phyloP scores from a whole-genome alignment of 2,329 filamentous ascomycete species.

The Tolypocladium paradoxum region DNA sequence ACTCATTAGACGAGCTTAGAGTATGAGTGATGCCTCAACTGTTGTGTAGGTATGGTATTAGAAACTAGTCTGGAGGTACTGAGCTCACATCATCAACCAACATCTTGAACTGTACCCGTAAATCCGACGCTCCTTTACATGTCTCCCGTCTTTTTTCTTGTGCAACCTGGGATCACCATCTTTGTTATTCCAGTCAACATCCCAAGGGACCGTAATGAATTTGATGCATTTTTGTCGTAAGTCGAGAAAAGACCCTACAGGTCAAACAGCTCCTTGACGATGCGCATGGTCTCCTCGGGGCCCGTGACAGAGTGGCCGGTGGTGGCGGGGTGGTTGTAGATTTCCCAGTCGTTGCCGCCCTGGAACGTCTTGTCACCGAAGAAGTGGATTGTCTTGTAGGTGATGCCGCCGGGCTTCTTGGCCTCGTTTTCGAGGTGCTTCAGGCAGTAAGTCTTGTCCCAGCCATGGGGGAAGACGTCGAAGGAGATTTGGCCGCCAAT shows the following conservation, averaged over 20 bases:
- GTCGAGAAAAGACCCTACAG: slow-evolving; percentile 28
- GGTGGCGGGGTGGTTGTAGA: slow-evolving; percentile 71
- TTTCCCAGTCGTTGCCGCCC: slow-evolving; percentile 94
- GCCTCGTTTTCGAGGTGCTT: slow-evolving; percentile 76
- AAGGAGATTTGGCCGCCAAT: slow-evolving; percentile 98
- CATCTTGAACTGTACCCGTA: not conserved
- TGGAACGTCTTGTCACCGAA: slow-evolving; percentile 91
- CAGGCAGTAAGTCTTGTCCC: slow-evolving; percentile 98
- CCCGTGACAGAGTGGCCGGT: slow-evolving; percentile 74
- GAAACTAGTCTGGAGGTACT: no score
- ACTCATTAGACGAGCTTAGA: not conserved
- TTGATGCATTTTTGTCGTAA: not conserved
- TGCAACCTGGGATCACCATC: not conserved
- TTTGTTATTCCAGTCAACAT: not conserved
- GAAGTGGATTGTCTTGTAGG: slow-evolving; percentile 88
- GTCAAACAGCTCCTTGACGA: slow-evolving; percentile 73
- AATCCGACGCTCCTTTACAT: not conserved
- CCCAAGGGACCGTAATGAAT: not conserved
- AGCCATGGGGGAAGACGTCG: slow-evolving; percentile 91
- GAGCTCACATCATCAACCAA: not conserved
- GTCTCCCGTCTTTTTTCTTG: not conserved
- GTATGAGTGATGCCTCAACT: not conserved
- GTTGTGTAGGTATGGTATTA: not conserved
- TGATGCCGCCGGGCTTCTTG: slow-evolving; percentile 54
- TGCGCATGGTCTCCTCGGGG: slow-evolving; percentile 71